Base-by-base conservation (phyloP, 345 rosid species). In the Odontarrhena argentea region DNA sequence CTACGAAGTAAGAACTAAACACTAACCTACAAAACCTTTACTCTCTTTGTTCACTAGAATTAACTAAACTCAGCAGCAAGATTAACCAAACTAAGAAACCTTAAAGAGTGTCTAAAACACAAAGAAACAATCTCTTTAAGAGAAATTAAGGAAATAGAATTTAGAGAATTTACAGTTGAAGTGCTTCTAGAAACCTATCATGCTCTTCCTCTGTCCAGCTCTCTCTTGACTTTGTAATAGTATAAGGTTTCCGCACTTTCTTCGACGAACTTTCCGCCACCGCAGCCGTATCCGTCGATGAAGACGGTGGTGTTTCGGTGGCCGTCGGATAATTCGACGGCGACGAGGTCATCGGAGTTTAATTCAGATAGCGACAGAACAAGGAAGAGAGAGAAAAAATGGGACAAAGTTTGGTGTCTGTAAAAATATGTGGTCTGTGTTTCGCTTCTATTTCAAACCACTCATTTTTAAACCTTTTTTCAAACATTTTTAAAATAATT, bases 201-300 rank as follows among this genome's bases (percentile, higher is more conserved):
- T 93, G 98, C 69, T 90, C 98, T 78, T 93, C 97, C 26, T 93
- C 98, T 4, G 96, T 84, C 98, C 98, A 93, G 77, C 92, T 93
- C 83, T 93, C 98, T 13, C 98, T 85, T 0, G 97, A 93, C 85
- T 93, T 93, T 74, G 98, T 93, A 74, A 93, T 88, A n/a, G 96
- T 93, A 80, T 93, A 93, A 6, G 98, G 97, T 63, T 93, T 93
- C 80, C 98, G 82, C 30, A 88, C 83, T 66, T 88, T 93, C 89
- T 93, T 93, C 41, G 83, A 76, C 14, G 76, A 71, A 15, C 75
- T 86, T 22, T 71, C 84, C 2, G 60, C 48, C n/a, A 67, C 63
- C 2, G 55, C 13, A 14, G 76, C 8, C 25, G 82, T 5, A 3
- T 79, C 25, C 0, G 80, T 52, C 34, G 78, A 72, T 26, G 80